Evolutionary conservation across 1,284 basidiomycete genomes (phyloP), one percentile per base, ranked within the genome.

Genomic region (Pulveroboletus sp.): DNA sequence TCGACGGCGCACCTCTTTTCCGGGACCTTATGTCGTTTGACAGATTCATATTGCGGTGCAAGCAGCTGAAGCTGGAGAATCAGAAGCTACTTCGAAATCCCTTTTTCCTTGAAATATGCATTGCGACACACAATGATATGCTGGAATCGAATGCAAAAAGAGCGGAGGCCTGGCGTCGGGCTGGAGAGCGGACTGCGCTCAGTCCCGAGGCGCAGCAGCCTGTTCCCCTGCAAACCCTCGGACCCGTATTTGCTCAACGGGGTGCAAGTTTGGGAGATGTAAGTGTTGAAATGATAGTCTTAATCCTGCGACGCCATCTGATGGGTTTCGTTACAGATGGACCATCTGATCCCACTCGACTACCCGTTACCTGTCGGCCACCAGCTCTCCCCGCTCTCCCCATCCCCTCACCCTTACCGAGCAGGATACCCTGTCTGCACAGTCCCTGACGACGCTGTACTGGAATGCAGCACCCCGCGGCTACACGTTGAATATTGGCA

Each of bases 31-130:
- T 85, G 47, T 76, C 79, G 5, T 67, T 58, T 5, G 60, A 65
- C 19, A 75, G 80, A 6, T 83, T 84, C 65, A 60, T 79, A 43
- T 62, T 75, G 33, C 75, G 82, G 6, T 75, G 72, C 43, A 64
- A 64, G n/a, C 59, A 68, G 40, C 66, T 80, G 37, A 75, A 72
- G 58, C 61, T 63, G 29, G 75, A 78, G 61, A 65, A 73, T 3
- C 59, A 63, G 35, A 59, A 60, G 9, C 62, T 69, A 19, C 60
- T 78, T 3, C 65, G 65, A 5, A 76, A 81, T 58, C 82, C 81
- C 2, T 62, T 81, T 12, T 77, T 81, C 49, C 64, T 76, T 26
- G 80, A 83, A 50, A 69, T 81, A 15, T 69, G 69, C 6, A 57
- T 60, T 4, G 69, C 73, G 2, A 61, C 68, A 11, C 61, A 73